phyloP scores from a whole-genome alignment of 2,329 filamentous ascomycete species.

The Colletotrichum tofieldiae region DNA sequence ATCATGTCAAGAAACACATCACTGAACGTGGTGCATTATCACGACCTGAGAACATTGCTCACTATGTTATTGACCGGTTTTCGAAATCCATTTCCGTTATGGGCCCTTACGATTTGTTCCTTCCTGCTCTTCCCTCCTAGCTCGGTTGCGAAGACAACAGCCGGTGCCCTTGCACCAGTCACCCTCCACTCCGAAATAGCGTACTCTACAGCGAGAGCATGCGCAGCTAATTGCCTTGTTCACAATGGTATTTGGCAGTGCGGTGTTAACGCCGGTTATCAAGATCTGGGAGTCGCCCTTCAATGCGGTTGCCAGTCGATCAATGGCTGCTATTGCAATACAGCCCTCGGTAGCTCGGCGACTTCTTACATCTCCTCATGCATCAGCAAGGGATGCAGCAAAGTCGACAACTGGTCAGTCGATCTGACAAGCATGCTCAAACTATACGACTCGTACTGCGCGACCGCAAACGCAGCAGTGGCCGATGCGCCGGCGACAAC shows the following conservation, averaged over 20 bases:
- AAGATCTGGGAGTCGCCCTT: slow-evolving; percentile 44
- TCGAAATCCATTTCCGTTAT: background rate
- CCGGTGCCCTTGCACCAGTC: slow-evolving; percentile 38
- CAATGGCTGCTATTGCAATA: slow-evolving; percentile 48
- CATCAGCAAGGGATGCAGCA: slow-evolving; percentile 46
- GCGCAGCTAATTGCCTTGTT: slow-evolving; percentile 46
- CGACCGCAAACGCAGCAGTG: slow-evolving; percentile 46
- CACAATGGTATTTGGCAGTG: slow-evolving; percentile 46
- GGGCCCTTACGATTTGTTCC: background rate
- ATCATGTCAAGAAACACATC: too few species aligned
- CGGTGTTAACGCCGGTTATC: slow-evolving; percentile 44
- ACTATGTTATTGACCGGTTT: background rate
- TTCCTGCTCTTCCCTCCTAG: background rate
- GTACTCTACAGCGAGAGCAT: slow-evolving; percentile 45
- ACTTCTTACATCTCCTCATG: slow-evolving; percentile 47
- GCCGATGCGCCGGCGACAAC: slow-evolving; percentile 26
- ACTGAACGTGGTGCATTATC: background rate
- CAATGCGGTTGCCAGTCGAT: slow-evolving; percentile 47
- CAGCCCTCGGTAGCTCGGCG: slow-evolving; percentile 45
- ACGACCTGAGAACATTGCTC: background rate
- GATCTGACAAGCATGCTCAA: slow-evolving; percentile 46
- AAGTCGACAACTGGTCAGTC: slow-evolving; percentile 44
- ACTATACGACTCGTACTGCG: slow-evolving; percentile 47
- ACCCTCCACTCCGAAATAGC: slow-evolving; percentile 30
- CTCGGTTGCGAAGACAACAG: slow-evolving; percentile 23